These are phyloP conservation scores for Komagataella phaffii DNA, from an alignment of 805 yeast species.

Conservation along the genomic window DNA sequence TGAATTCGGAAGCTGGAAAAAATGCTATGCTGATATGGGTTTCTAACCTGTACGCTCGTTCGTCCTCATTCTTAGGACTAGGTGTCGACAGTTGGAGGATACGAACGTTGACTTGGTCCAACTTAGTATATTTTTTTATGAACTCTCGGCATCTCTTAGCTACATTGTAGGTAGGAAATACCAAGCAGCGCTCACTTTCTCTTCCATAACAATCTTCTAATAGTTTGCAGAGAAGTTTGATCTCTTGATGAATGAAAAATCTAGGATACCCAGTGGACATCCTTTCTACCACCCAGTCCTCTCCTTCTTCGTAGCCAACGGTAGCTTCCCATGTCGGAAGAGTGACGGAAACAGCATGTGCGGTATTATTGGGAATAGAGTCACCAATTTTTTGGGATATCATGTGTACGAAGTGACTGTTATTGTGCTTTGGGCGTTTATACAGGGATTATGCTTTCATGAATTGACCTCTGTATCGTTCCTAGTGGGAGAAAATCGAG, in stretches of 20 bases:
- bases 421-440: background rate
- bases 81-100: conserved; percentile 65
- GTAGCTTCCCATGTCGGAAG: conserved; percentile 93
- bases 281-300: conserved; percentile 60
- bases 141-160: conserved; percentile 83
- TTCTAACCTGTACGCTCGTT: conserved; percentile 44
- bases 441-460: background rate
- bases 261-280: conserved; percentile 89
- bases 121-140: conserved; percentile 31
- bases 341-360: conserved; percentile 91
- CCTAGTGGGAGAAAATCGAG: too few relatives aligned
- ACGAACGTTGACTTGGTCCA: conserved; percentile 30
- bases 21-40: conserved; percentile 71
- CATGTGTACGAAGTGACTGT: background rate
- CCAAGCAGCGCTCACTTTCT: conserved; percentile 59
- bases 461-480: background rate
- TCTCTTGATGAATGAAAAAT: conserved; percentile 54
- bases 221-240: conserved; percentile 38
- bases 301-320: conserved; percentile 87
- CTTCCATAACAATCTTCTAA: conserved; percentile 65
- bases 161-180: conserved; percentile 64
- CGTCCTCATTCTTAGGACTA: conserved; percentile 46
- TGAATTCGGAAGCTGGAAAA: conserved; percentile 43
- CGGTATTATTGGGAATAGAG: conserved; percentile 79
- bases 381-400: conserved; percentile 48